A percentile compares a stretch with the other conserved stretches of the same genome.
These are phyloP conservation scores for Pterocarpus santalinus DNA, from an alignment of 306 rosid genomes.

Conservation along the genomic window DNA sequence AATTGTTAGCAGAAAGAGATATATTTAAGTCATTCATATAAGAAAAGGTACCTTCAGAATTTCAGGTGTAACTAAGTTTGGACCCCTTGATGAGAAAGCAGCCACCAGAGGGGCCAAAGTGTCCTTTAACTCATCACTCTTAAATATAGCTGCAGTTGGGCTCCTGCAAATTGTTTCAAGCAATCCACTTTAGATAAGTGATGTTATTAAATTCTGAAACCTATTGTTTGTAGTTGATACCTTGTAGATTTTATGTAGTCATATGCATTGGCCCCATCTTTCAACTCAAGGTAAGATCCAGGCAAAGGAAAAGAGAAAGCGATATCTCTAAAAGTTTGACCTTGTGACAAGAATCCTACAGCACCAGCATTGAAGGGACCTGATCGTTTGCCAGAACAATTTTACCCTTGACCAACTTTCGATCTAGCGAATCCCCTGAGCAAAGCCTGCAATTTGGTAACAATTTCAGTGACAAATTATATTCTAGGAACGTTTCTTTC, in stretches of 20 bases:
- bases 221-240: constrained; percentile 16
- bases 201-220: not conserved
- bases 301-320: constrained; percentile 20
- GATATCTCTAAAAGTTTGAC: not conserved
- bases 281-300: constrained; percentile 29
- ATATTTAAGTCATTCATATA: too few relatives aligned
- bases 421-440: not conserved
- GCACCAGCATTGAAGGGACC: constrained; percentile 33
- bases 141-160: constrained; percentile 49
- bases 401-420: constrained; percentile 46
- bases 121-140: constrained; percentile 36
- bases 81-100: too few relatives aligned
- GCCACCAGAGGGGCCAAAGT: constrained; percentile 37
- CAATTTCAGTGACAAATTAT: not conserved
- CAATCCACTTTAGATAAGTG: not conserved
- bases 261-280: constrained; percentile 9
- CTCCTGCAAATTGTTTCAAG: constrained; percentile 16
- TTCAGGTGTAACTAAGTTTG: too few relatives aligned
- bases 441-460: not conserved
- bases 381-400: constrained; percentile 19
- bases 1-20: too few relatives aligned
- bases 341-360: constrained; percentile 43
- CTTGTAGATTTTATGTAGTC: constrained; percentile 45
- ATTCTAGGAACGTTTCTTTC: not conserved
- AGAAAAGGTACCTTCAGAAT: too few relatives aligned